Base-by-base conservation (phyloP, 805 yeast species). In the Kurtzmaniella cleridarum region DNA sequence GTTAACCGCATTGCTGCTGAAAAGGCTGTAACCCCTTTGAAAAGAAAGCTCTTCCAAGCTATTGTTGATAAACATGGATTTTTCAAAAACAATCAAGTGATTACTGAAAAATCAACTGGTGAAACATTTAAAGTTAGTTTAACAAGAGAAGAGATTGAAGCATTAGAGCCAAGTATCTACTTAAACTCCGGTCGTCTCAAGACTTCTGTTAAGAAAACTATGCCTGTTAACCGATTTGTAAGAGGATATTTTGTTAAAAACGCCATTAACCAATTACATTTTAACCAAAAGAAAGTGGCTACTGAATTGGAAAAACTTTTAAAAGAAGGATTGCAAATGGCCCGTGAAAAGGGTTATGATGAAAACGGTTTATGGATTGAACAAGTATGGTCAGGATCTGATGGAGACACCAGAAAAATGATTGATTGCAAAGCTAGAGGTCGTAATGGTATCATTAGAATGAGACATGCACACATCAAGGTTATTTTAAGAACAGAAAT, bases 211-310 rank as follows among this genome's bases (percentile, higher is more conserved):
- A 91, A 91, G 64, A 91, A 91, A 64, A 87, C 93, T 33, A 87
- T 87, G 9, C 69, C 79, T 30, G 84, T 88, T 35, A 70, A 86
- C 47, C 74, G 97, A 48, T 77, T 89, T 54, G 75, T 90, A 42
- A 75, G 86, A 41, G 82, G 82, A 27, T 64, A 84, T 62, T 74
- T 78, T 38, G 78, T 86, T 27, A 76, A 79, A 49, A 77, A 76
- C 32, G 98, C 97, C 38, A 84, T 91, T 49, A 87, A 91, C 30
- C 97, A 90, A 65, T 81, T 90, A 50, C 97, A 91, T 61, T 91
- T 91, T 69, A 78, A 80, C 57, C 74, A 80, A 35, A 88, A 87
- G 64, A 78, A 82, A 51, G 76, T 89, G 60, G 77, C 95, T 26
- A 73, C 81, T 40, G 95, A 89, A 47, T 73, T 89, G 40, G 90